Percentiles rank a stretch among this genome's conserved stretches.
Evolutionary conservation across 2,329 filamentous ascomycete genomes (phyloP).

Genomic region (Penicillium sp.): DNA sequence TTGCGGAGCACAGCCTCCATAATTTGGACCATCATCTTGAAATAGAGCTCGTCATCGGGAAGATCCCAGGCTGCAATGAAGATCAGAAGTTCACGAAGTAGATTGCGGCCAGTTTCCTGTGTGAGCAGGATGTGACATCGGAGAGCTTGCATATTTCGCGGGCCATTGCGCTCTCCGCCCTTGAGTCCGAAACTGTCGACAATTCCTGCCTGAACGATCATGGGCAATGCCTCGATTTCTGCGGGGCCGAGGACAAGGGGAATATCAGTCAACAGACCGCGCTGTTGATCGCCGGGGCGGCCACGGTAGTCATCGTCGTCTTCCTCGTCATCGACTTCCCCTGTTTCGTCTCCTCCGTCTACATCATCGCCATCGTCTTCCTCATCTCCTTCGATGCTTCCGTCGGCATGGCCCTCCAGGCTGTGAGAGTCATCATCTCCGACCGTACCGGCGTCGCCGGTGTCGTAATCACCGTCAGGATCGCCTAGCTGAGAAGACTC

Average conservation of each 20-base stretch:
- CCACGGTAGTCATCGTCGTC: slow-evolving; percentile 57
- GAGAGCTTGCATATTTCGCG: slow-evolving; percentile 83
- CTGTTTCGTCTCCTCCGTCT: slow-evolving; percentile 54
- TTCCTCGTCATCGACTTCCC: slow-evolving; percentile 59
- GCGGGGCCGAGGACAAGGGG: slow-evolving; percentile 92
- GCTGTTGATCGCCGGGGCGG: slow-evolving; percentile 59
- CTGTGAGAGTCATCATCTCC: slow-evolving; percentile 49
- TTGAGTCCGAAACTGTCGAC: slow-evolving; percentile 76
- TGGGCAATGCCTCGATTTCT: slow-evolving; percentile 93
- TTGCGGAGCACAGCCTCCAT: slow-evolving; percentile 91
- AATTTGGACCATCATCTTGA: slow-evolving; percentile 95
- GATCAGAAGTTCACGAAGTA: slow-evolving; percentile 87
- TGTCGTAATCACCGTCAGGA: slow-evolving; percentile 47
- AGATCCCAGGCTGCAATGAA: slow-evolving; percentile 98
- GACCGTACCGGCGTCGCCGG: slow-evolving; percentile 45
- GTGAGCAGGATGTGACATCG: slow-evolving; percentile 88
- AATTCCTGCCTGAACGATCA: slow-evolving; percentile 96
- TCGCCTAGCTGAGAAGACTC: slow-evolving; percentile 48
- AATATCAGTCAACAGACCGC: slow-evolving; percentile 87
- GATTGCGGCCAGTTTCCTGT: slow-evolving; percentile 85
- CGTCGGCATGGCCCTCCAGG: slow-evolving; percentile 48
- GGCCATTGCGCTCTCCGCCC: slow-evolving; percentile 62
- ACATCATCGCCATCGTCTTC: slow-evolving; percentile 59
- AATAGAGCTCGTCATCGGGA: slow-evolving; percentile 89
- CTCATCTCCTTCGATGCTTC: slow-evolving; percentile 55